These are phyloP conservation scores for Myriosclerotinia duriaeana DNA, from an alignment of 2,329 filamentous ascomycete genomes.

Conservation along the genomic window DNA sequence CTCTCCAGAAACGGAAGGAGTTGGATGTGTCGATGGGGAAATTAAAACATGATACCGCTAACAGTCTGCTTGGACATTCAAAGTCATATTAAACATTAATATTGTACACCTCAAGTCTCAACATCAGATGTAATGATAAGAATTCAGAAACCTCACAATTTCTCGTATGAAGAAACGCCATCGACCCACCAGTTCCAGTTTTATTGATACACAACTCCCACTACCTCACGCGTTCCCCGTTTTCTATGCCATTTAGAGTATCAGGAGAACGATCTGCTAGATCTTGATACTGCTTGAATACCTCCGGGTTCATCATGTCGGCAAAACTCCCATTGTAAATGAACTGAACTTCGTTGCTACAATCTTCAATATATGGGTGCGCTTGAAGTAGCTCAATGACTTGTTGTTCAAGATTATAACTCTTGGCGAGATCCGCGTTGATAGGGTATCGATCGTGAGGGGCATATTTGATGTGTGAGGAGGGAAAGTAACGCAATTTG, in stretches of 20 bases:
- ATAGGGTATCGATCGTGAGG: slow-evolving; percentile 27
- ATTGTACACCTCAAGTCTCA: no score
- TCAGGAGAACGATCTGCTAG: slow-evolving; percentile 15
- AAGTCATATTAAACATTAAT: no score
- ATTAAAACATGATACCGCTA: no score
- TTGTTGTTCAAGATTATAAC: slow-evolving; percentile 23
- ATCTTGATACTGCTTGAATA: slow-evolving; percentile 24
- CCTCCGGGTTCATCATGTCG: slow-evolving; percentile 21
- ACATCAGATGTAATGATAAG: background rate
- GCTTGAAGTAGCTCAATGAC: slow-evolving; percentile 25
- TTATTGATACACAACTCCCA: slow-evolving; percentile 14
- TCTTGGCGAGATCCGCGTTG: slow-evolving; percentile 21
- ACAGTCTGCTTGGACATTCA: no score
- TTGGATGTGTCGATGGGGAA: no score
- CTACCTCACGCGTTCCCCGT: slow-evolving; percentile 16
- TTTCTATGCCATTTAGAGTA: slow-evolving; percentile 16
- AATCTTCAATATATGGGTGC: slow-evolving; percentile 24
- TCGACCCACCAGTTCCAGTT: background rate
- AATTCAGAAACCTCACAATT: slow-evolving; percentile 1
- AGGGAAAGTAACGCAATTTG: slow-evolving; percentile 25
- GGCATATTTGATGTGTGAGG: slow-evolving; percentile 26
- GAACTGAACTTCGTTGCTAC: slow-evolving; percentile 25
- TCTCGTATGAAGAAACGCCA: slow-evolving; percentile 13
- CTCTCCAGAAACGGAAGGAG: no score
- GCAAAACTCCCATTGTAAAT: slow-evolving; percentile 26